Base-by-base conservation (phyloP, 805 yeast species). In the Pichia kluyveri region DNA sequence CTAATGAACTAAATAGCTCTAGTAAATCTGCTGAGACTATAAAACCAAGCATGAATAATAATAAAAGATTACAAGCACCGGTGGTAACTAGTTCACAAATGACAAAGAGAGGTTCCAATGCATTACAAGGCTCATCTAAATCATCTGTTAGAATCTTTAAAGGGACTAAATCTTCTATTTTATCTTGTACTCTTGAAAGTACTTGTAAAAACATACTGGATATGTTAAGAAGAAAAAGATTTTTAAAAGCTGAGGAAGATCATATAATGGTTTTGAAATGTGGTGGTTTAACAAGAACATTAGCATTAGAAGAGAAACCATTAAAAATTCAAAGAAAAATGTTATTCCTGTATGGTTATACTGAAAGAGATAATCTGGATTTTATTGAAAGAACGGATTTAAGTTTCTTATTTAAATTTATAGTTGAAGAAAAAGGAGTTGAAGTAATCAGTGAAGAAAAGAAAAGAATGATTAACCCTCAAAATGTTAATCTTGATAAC, bases 301-400 rank as follows among this genome's bases (percentile, higher is more conserved):
- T 90, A 43, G 82, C 84, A 40, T 71, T 80, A 1, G 77, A 77
- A 53, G 95, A 90, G 48, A 77, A 75, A 51, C 96, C 96, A 0
- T 71, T 90, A 38, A 74, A 79, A 49, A 80, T 86, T 48, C 96
- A 89, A 63, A 74, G 83, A 56, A 83, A 84, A 42, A 65, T 89
- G 44, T 63, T 90, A 30, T 68, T 82, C 49, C 67, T 86, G 39
- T 82, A 86, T 59, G 98, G 97, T 6, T 90, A 84, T 59, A 74
- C 77, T 4, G 85, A 82, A 43, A 71, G 77, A n/a, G 96, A 90
- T 60, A 80, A 82, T 45, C 67, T 88, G 45, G 82, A 80, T 53
- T 84, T 80, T 44, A 73, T 89, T 51, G 96, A 95, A 32, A 73
- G 95, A 51, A 89, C 85, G 48, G 97, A 90, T 64, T 65, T 89